Evolutionary conservation across 257 asterid species (phyloP).

Genomic region (Solanum gandarillasii): DNA sequence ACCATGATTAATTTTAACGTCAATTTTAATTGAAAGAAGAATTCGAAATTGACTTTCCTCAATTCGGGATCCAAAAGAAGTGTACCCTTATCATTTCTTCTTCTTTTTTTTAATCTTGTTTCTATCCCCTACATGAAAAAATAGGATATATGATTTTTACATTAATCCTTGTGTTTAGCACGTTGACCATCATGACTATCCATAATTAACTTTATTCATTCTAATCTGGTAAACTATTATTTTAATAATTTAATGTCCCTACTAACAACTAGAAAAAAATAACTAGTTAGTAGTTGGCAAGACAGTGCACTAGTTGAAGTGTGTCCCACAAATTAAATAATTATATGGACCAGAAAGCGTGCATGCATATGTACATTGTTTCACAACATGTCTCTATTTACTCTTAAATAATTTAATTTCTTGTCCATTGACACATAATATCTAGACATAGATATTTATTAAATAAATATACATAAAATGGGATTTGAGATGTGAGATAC

Average conservation of each 20-base stretch:
- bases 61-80: no score
- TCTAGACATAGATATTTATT: not conserved
- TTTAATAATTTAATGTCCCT: not conserved
- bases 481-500: not conserved
- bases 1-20: not conserved
- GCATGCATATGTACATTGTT: not conserved
- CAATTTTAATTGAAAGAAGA: no score
- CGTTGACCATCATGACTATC: not conserved
- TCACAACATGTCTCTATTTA: not conserved
- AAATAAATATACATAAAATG: not conserved
- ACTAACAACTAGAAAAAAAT: not conserved
- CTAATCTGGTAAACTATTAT: not conserved
- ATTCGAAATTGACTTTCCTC: no score
- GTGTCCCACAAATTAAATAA: not conserved
- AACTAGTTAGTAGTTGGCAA: not conserved
- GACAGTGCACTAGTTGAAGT: not conserved
- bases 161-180: not conserved
- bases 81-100: not conserved
- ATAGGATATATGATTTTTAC: not conserved
- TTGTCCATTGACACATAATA: not conserved
- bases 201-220: not conserved
- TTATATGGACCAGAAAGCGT: not conserved
- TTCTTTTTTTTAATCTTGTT: not conserved
- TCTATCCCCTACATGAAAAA: not conserved
- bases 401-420: not conserved